Conservation (phyloP, 371 early-diverging fungal genomes). For the Dichotomocladium elegans region DNA sequence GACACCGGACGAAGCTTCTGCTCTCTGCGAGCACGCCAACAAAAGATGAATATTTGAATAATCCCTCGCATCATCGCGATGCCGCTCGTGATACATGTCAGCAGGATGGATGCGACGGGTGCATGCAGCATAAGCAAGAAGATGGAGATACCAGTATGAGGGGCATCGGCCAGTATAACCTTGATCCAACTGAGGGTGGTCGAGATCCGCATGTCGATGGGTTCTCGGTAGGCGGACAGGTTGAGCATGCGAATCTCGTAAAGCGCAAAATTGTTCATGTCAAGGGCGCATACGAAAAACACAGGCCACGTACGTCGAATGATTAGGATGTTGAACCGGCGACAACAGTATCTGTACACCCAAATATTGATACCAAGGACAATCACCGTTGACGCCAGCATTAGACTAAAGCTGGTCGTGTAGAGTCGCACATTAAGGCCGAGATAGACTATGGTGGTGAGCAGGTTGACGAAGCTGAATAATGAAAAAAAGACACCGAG, state of each 20-base stretch:
- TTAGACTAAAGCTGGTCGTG: neutral
- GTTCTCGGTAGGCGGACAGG: conserved; percentile 4
- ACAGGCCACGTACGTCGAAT: conserved; percentile 13
- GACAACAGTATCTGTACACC: conserved; percentile 8
- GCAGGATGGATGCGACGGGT: conserved; percentile 6
- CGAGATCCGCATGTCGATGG: conserved; percentile 6
- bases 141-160: conserved; percentile 6
- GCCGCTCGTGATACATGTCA: conserved; percentile 6
- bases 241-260: conserved; percentile 8
- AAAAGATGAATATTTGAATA: neutral
- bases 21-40: neutral
- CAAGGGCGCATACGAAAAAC: conserved; percentile 5
- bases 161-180: conserved; percentile 5
- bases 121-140: conserved; percentile 8
- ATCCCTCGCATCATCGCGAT: conserved; percentile 3
- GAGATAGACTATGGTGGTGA: conserved; percentile 7
- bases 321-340: conserved; percentile 8
- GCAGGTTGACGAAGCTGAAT: conserved; percentile 4
- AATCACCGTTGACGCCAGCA: neutral
- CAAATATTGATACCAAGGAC: neutral
- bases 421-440: neutral
- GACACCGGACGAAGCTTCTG: conserved; percentile 1
- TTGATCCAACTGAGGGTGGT: conserved; percentile 4
- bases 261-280: conserved; percentile 8
- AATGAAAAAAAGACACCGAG: conserved; percentile 5